Evolutionary conservation across 257 asterid genomes (phyloP).

Genomic region (Solanum dulcamara): DNA sequence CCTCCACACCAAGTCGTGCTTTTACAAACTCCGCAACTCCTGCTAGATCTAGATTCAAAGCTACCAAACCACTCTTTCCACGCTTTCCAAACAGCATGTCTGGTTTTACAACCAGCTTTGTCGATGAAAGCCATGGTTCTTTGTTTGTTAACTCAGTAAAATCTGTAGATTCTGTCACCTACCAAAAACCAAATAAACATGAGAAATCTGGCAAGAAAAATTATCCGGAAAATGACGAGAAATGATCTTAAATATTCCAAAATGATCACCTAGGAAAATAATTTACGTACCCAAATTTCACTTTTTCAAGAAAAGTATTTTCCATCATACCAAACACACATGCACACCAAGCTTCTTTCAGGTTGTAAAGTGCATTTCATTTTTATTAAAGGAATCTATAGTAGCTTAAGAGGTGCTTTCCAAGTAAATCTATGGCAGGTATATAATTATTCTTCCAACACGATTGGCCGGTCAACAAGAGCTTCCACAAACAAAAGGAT

Average conservation of each 20-base stretch:
- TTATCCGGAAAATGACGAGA: not conserved
- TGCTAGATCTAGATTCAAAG: slow-evolving; percentile 73
- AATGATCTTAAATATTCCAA: not conserved
- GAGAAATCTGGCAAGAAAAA: not conserved
- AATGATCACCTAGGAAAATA: not conserved
- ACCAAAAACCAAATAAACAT: not conserved
- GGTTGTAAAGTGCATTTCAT: not conserved
- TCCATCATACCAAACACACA: not conserved
- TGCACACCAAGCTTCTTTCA: not conserved
- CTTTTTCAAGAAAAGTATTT: not conserved
- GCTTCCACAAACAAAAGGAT: not conserved
- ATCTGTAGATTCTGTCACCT: slow-evolving; percentile 69
- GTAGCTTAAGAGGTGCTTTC: not conserved
- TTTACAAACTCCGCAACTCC: slow-evolving; percentile 82
- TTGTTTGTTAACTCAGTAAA: slow-evolving; percentile 64
- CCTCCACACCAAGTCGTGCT: slow-evolving; percentile 86
- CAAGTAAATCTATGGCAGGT: not conserved
- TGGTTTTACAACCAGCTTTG: slow-evolving; percentile 83
- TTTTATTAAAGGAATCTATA: not conserved
- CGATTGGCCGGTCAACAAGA: not conserved
- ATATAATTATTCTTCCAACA: not conserved
- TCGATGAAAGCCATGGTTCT: slow-evolving; percentile 85
- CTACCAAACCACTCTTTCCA: slow-evolving; percentile 92
- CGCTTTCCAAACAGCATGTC: slow-evolving; percentile 95
- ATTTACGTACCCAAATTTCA: not conserved